phyloP scores from a whole-genome alignment of 495 filamentous ascomycete genomes.

The Aspergillus nanangensis region DNA sequence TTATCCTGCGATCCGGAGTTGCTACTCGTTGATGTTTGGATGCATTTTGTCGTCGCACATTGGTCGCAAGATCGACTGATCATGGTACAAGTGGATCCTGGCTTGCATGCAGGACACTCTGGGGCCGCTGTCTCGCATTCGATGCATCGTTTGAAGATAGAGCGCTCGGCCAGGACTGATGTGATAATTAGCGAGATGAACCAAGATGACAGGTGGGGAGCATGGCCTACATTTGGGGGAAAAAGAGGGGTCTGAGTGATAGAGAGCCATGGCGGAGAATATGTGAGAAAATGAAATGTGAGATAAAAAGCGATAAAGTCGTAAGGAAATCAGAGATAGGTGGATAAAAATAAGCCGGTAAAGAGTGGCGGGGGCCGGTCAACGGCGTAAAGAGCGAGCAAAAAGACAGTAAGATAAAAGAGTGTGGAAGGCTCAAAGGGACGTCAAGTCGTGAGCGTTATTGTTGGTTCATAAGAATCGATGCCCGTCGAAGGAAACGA shows the following conservation, averaged over 20 bases:
- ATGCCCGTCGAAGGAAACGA: too few species aligned
- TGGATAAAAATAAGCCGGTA: neutral
- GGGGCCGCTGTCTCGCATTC: constrained; percentile 38
- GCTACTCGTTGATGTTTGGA: constrained; percentile 35
- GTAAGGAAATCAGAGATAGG: constrained; percentile 1
- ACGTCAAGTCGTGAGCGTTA: constrained; percentile 42
- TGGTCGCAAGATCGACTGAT: constrained; percentile 48
- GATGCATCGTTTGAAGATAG: constrained; percentile 46
- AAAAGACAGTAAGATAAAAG: constrained; percentile 12
- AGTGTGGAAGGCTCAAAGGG: constrained; percentile 31
- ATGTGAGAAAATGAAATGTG: constrained; percentile 10
- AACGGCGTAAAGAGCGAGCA: constrained; percentile 25
- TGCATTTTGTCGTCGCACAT: constrained; percentile 59
- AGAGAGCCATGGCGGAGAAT: constrained; percentile 25
- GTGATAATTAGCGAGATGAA: too few species aligned
- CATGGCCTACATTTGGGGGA: constrained; percentile 18
- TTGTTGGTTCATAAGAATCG: constrained; percentile 24
- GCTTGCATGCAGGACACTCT: constrained; percentile 45
- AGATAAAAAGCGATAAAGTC: constrained; percentile 1
- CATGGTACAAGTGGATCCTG: constrained; percentile 52
- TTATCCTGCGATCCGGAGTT: constrained; percentile 17
- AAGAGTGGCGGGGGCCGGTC: constrained; percentile 24
- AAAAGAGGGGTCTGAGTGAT: constrained; percentile 17
- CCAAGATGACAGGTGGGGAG: neutral
- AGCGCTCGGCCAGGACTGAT: constrained; percentile 25